These are phyloP conservation scores for Alnus rubra DNA, from an alignment of 306 rosid species.

Conservation along the genomic window DNA sequence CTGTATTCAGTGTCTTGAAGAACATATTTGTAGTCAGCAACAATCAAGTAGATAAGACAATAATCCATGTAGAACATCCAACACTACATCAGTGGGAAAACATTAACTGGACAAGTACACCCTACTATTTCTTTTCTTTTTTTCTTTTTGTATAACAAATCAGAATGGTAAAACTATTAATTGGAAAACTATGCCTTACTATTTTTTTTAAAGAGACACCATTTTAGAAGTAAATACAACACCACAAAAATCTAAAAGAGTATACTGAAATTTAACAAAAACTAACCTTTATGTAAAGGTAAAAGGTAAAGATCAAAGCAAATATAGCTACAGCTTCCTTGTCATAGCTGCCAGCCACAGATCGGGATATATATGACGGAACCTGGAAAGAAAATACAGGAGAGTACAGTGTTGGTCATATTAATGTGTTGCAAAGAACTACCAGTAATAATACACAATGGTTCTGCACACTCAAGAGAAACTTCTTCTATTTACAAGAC, in stretches of 20 bases:
- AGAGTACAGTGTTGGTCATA: constrained; percentile 1
- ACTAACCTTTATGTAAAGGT: constrained; percentile 92
- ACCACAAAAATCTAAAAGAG: constrained; percentile 11
- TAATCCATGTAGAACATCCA: constrained; percentile 19
- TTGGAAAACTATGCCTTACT: neutral
- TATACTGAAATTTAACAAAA: constrained; percentile 2
- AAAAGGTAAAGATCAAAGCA: constrained; percentile 95
- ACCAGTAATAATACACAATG: neutral
- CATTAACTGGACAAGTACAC: neutral
- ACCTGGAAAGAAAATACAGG: constrained; percentile 55
- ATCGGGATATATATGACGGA: constrained; percentile 96
- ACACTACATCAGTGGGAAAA: constrained; percentile 8
- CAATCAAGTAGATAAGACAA: constrained; percentile 7
- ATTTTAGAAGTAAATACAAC: constrained; percentile 14
- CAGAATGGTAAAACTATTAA: neutral
- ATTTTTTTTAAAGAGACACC: neutral
- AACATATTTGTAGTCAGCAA: constrained; percentile 42
- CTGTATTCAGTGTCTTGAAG: constrained; percentile 90
- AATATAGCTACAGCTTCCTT: constrained; percentile 99
- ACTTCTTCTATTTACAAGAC: neutral
- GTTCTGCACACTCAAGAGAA: neutral
- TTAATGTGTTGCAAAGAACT: neutral
- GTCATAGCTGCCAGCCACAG: constrained; percentile 99
- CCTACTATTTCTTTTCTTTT: neutral
- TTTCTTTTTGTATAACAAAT: neutral